phyloP scores from a whole-genome alignment of 371 early-diverging fungal species.

The Synchytrium microbalum region DNA sequence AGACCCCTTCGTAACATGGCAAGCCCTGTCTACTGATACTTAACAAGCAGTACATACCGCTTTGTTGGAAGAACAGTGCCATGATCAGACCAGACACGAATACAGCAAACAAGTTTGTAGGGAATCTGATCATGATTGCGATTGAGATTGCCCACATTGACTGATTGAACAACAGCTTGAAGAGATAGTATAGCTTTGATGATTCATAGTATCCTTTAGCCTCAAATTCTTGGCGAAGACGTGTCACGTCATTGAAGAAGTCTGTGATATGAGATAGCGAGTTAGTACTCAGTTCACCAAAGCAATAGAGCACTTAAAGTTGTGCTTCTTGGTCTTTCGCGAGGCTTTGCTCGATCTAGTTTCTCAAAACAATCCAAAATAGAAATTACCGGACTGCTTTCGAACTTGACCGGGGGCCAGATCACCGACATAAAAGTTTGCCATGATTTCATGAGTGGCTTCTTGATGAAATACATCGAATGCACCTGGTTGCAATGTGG shows the following conservation, averaged over 20 bases:
- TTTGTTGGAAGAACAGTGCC: conserved; percentile 81
- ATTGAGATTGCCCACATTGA: conserved; percentile 46
- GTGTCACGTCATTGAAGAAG: conserved; percentile 56
- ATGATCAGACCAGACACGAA: conserved; percentile 51
- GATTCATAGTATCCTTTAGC: conserved; percentile 61
- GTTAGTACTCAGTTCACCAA: too few relatives aligned
- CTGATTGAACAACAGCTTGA: conserved; percentile 53
- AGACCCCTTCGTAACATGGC: neutral
- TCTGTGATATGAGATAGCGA: conserved; percentile 6
- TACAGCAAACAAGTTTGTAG: conserved; percentile 36
- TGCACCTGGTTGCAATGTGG: conserved; percentile 44
- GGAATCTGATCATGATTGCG: conserved; percentile 43
- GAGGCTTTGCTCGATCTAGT: too few relatives aligned
- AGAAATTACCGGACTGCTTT: conserved; percentile 20
- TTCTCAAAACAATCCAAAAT: neutral
- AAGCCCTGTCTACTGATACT: neutral
- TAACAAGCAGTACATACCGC: conserved; percentile 27
- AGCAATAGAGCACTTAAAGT: too few relatives aligned
- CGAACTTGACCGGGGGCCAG: conserved; percentile 38
- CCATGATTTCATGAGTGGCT: conserved; percentile 59
- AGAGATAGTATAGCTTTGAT: conserved; percentile 56
- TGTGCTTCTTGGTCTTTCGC: too few relatives aligned
- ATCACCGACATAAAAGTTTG: conserved; percentile 75
- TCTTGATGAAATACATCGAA: conserved; percentile 80
- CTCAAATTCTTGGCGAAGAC: conserved; percentile 50